phyloP scores from a whole-genome alignment of 192 early-diverging fungal genomes.

The Coemansia sp. region DNA sequence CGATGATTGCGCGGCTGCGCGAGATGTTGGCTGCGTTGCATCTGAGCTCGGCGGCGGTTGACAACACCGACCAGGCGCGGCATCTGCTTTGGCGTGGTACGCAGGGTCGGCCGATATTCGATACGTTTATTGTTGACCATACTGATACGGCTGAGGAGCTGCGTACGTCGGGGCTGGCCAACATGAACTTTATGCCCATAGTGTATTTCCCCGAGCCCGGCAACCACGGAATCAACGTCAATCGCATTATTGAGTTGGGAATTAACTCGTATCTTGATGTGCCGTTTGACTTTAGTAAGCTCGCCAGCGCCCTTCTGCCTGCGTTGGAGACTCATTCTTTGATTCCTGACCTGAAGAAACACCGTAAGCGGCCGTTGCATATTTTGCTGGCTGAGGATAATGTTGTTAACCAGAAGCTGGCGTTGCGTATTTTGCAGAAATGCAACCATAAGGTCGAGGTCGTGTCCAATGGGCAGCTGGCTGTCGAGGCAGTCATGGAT shows the following conservation, averaged over 20 bases:
- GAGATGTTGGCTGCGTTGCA: constrained; percentile 57
- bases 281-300: constrained; percentile 61
- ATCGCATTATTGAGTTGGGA: constrained; percentile 61
- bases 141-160: constrained; percentile 63
- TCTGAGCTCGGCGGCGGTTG: constrained; percentile 58
- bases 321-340: constrained; percentile 70
- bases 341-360: constrained; percentile 62
- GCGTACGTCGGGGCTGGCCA: constrained; percentile 45
- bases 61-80: constrained; percentile 30
- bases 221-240: constrained; percentile 32
- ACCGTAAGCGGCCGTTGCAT: constrained; percentile 63
- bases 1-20: constrained; percentile 39
- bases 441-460: constrained; percentile 77
- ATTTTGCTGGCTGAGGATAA: constrained; percentile 88
- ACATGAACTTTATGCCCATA: constrained; percentile 71
- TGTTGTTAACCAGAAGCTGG: constrained; percentile 83
- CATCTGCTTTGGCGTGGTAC: constrained; percentile 43
- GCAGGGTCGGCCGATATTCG: constrained; percentile 54
- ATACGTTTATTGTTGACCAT: constrained; percentile 70
- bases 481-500: constrained; percentile 71
- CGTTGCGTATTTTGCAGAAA: constrained; percentile 71
- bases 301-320: constrained; percentile 70
- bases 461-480: constrained; percentile 77
- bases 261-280: constrained; percentile 74
- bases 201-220: constrained; percentile 60